Conservation (phyloP, 1,139 yeast species). For the Suhomyces kunorum region DNA sequence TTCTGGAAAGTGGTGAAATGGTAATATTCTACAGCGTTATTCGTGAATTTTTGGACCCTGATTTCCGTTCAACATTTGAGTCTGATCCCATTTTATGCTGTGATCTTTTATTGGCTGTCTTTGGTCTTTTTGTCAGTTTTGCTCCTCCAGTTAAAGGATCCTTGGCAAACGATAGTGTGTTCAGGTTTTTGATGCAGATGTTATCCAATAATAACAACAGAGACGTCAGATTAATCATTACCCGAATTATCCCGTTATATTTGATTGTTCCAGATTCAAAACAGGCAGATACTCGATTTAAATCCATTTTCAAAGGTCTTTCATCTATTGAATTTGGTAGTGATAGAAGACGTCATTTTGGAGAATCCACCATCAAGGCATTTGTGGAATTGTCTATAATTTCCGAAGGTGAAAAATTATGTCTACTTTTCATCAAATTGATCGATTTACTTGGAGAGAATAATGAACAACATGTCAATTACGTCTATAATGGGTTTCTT, state of each 20-base stretch:
- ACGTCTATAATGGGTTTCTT: conserved; percentile 60
- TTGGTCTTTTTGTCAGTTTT: conserved; percentile 50
- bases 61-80: conserved; percentile 11
- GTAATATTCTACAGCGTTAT: conserved; percentile 27
- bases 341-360: conserved; percentile 39
- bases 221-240: conserved; percentile 52
- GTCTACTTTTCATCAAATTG: conserved; percentile 58
- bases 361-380: conserved; percentile 62
- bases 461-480: conserved; percentile 61
- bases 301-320: conserved; percentile 34
- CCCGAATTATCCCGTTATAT: conserved; percentile 49
- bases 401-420: conserved; percentile 62
- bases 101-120: conserved; percentile 47
- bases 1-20: conserved; percentile 27
- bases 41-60: conserved; percentile 19
- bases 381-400: conserved; percentile 63
- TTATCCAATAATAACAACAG: conserved; percentile 39
- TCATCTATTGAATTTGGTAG: conserved; percentile 38
- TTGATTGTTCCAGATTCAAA: conserved; percentile 39
- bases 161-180: conserved; percentile 22
- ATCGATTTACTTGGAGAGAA: conserved; percentile 60
- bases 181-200: conserved; percentile 25
- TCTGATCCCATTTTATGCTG: conserved; percentile 34
- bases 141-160: conserved; percentile 14
- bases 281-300: conserved; percentile 37